Percentiles rank a stretch among this genome's conserved stretches.
phyloP scores from a whole-genome alignment of 352 stramenopile genomes.

The Globisporangium cylindrosporum region DNA sequence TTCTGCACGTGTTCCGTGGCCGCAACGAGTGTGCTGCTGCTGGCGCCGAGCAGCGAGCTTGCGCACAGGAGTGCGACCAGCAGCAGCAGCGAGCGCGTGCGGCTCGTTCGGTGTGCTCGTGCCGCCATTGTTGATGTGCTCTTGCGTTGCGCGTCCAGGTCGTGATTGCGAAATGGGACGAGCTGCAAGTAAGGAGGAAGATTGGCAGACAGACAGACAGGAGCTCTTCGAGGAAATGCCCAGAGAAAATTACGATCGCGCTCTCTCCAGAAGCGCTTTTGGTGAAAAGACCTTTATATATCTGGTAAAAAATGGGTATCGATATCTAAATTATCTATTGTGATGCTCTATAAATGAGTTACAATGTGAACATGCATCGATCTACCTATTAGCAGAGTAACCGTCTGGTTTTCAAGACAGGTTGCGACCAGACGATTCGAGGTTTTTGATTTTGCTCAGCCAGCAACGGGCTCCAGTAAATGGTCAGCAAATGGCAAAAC shows the following conservation, averaged over 20 bases:
- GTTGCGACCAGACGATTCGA: constrained; percentile 4
- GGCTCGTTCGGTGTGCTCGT: background rate
- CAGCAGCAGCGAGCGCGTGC: background rate
- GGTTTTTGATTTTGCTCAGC: background rate
- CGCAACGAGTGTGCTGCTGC: constrained; percentile 8
- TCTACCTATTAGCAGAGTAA: background rate
- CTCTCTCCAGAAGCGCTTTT: background rate
- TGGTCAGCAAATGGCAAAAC: background rate
- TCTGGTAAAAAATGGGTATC: background rate
- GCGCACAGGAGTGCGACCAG: constrained; percentile 1
- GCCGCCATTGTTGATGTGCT: constrained; percentile 8
- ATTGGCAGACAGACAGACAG: background rate
- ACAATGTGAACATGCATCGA: background rate
- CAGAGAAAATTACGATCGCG: background rate
- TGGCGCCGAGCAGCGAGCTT: constrained; percentile 17
- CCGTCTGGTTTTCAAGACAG: background rate
- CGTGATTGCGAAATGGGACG: constrained; percentile 8
- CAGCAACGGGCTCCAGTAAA: background rate
- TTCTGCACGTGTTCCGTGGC: constrained; percentile 16
- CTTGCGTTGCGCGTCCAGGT: background rate
- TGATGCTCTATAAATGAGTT: background rate
- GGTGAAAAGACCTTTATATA: background rate
- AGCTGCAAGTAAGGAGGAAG: background rate
- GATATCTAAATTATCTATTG: background rate
- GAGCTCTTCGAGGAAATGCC: constrained; percentile 8